Conservation (phyloP, 169 alveolate genomes). For the Fabrea salina region DNA sequence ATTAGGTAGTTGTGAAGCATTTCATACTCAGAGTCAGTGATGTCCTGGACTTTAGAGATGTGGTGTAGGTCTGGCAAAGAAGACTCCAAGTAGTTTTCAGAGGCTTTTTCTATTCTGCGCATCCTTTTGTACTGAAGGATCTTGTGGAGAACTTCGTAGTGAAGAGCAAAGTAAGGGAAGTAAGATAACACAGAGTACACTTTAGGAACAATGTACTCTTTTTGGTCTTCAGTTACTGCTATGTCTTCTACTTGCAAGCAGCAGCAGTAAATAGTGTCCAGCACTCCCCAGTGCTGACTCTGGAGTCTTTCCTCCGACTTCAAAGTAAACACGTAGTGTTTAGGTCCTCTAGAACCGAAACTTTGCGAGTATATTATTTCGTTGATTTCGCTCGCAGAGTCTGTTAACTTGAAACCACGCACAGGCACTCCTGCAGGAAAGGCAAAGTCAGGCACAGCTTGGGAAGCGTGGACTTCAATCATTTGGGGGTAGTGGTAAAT, state of each 20-base stretch:
- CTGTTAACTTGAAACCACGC: not conserved
- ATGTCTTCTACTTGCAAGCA: constrained; percentile 13
- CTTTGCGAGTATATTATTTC: not conserved
- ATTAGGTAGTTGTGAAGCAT: too few species aligned
- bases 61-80: too few species aligned
- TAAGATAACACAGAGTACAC: not conserved
- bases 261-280: constrained; percentile 18
- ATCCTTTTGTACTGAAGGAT: not conserved
- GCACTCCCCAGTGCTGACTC: not conserved
- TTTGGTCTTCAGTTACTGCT: not conserved
- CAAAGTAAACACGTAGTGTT: constrained; percentile 28
- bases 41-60: too few species aligned
- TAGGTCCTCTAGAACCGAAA: not conserved
- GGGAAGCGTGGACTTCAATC: too few species aligned
- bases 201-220: constrained; percentile 27
- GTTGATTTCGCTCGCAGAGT: constrained; percentile 24
- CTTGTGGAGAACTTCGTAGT: not conserved
- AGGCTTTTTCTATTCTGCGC: constrained; percentile 16
- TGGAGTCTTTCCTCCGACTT: not conserved
- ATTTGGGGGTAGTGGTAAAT: too few species aligned
- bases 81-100: too few species aligned
- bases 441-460: constrained; percentile 25
- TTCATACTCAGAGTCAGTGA: too few species aligned
- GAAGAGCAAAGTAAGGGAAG: constrained; percentile 15
- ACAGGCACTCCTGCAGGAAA: constrained; percentile 29